Evolutionary conservation across 208 protist genomes (phyloP), one percentile per base, ranked within the genome.

Genomic region (Strigomonas oncopelti): DNA sequence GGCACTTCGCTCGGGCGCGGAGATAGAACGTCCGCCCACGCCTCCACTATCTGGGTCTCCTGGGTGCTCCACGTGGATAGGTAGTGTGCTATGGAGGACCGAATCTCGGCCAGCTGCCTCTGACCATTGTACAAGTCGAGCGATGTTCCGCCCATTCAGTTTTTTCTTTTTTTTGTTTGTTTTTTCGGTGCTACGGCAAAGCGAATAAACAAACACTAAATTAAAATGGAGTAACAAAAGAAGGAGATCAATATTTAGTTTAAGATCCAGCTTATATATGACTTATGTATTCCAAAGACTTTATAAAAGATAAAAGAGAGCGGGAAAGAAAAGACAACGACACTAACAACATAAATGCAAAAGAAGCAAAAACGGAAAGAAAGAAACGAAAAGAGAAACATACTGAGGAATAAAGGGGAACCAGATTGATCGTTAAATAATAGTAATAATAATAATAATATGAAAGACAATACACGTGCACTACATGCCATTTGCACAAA

Each of bases 371-470:
- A 18, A 11, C 20, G n/a, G 16, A 29, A 64, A 63, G 29, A 55
- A 61, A 27, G 36, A 65, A 56, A 69, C 42, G 25, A 64, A 9
- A 36, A 29, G n/a, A 59, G 38, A 63, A 63, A 62, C n/a, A n/a
- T n/a, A n/a, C n/a, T n/a, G n/a, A n/a, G n/a, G n/a, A n/a, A n/a
- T n/a, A n/a, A n/a, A n/a, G n/a, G n/a, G n/a, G n/a, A n/a, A n/a
- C n/a, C n/a, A n/a, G n/a, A n/a, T 9, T 57, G 28, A 51, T 53
- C 14, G 24, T 28, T 46, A 29, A 54, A 51, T 24, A 27, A 55
- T 27, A 45, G 11, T 16, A 57, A 0, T 42, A 27, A n/a, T n/a
- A n/a, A n/a, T n/a, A n/a, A n/a, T n/a, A 69, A 29, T 60, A 22
- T 56, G 28, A 32, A 11, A 54, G 31, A 25, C 18, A 51, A 38